These are phyloP conservation scores for Ogataea corticis DNA, from an alignment of 805 yeast species.

Conservation along the genomic window DNA sequence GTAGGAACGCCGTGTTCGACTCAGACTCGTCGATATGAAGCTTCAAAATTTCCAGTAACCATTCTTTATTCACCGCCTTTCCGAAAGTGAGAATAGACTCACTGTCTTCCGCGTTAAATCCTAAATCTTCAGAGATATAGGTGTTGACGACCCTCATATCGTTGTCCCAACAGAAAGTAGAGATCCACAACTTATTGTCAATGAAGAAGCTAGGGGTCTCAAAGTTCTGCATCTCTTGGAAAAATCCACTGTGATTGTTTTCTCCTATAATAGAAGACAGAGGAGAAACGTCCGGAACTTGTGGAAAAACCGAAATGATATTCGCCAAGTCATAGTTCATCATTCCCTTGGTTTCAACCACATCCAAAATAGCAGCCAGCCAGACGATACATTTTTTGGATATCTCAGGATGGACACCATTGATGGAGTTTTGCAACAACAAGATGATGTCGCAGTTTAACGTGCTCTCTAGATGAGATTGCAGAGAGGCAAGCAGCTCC, in stretches of 20 bases:
- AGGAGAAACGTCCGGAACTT: constrained; percentile 27
- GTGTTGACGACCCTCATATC: constrained; percentile 46
- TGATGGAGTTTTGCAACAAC: constrained; percentile 47
- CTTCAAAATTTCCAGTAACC: constrained; percentile 55
- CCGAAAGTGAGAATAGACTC: constrained; percentile 46
- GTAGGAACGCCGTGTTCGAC: constrained; percentile 63
- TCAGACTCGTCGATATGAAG: constrained; percentile 69
- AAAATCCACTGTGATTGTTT: constrained; percentile 38
- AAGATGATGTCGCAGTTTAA: constrained; percentile 42
- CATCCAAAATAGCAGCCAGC: constrained; percentile 48
- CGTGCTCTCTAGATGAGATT: constrained; percentile 51
- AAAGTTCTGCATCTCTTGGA: constrained; percentile 50
- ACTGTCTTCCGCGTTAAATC: constrained; percentile 44
- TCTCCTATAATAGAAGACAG: constrained; percentile 19
- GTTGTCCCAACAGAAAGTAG: constrained; percentile 79
- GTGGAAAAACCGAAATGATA: constrained; percentile 33
- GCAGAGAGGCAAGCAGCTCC: constrained; percentile 51
- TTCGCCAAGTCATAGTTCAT: constrained; percentile 43
- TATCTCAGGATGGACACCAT: constrained; percentile 68
- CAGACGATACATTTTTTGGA: constrained; percentile 62
- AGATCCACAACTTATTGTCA: constrained; percentile 56
- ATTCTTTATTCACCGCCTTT: constrained; percentile 46
- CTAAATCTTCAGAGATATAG: constrained; percentile 26
- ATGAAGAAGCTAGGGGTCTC: constrained; percentile 52
- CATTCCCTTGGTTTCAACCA: constrained; percentile 25